Conservation (phyloP, 495 filamentous ascomycete species). For the Aspergillus incahuasiensis region DNA sequence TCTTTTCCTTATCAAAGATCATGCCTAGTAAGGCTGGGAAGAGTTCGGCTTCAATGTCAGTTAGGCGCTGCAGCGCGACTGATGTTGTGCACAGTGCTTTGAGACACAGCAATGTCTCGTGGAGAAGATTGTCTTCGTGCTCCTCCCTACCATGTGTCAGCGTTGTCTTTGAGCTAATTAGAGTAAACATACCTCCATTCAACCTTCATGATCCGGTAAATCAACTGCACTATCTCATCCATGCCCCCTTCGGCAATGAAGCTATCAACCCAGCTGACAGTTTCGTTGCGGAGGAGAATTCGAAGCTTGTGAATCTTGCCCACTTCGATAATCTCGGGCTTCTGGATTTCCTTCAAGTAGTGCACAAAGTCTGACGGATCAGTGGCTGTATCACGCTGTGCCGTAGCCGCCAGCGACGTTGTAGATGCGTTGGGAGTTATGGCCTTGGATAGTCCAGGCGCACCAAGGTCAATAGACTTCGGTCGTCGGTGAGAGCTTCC, state of each 20-base stretch:
- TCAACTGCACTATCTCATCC: slow-evolving; percentile 79
- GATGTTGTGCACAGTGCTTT: slow-evolving; percentile 94
- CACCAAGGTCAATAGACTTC: slow-evolving; percentile 38
- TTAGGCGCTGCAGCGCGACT: slow-evolving; percentile 73
- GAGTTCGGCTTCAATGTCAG: slow-evolving; percentile 68
- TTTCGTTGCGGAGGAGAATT: slow-evolving; percentile 86
- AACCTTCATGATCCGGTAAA: slow-evolving; percentile 86
- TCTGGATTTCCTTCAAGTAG: slow-evolving; percentile 70
- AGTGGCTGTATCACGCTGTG: slow-evolving; percentile 43
- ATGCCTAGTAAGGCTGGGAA: slow-evolving; percentile 85
- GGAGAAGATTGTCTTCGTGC: slow-evolving; percentile 88
- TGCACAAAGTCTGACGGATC: slow-evolving; percentile 75
- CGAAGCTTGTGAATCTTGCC: slow-evolving; percentile 91
- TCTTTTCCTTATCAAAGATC: slow-evolving; percentile 94
- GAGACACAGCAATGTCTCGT: slow-evolving; percentile 87
- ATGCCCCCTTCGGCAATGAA: slow-evolving; percentile 89
- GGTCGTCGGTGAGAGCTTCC: slow-evolving; percentile 36
- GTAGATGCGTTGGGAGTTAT: slow-evolving; percentile 39
- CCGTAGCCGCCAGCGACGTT: slow-evolving; percentile 38
- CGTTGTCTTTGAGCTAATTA: slow-evolving; percentile 12
- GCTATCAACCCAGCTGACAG: slow-evolving; percentile 86
- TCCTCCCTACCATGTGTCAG: slow-evolving; percentile 63
- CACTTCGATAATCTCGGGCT: slow-evolving; percentile 82
- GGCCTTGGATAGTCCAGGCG: slow-evolving; percentile 45
- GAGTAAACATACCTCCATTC: slow-evolving; percentile 78